Conservation (phyloP, 805 yeast species). For the Wickerhamiella australiensis region DNA sequence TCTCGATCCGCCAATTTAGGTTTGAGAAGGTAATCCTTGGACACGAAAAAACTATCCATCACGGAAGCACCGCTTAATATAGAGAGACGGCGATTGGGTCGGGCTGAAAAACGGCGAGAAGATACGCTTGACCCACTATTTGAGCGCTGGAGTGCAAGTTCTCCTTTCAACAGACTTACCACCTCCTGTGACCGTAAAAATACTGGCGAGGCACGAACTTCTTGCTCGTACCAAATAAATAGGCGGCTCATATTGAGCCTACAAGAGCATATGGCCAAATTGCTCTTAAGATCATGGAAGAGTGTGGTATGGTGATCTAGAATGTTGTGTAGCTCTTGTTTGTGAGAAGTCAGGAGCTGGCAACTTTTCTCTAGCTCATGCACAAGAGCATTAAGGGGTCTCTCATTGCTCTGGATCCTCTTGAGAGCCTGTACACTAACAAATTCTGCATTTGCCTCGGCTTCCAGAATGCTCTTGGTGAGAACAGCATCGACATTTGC, state of each 20-base stretch:
- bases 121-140: slow-evolving; percentile 20
- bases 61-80: slow-evolving; percentile 20
- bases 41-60: slow-evolving; percentile 25
- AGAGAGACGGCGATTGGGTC: slow-evolving; percentile 23
- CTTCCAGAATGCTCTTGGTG: slow-evolving; percentile 14
- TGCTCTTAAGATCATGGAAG: neutral
- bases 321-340: slow-evolving; percentile 1
- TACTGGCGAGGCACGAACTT: slow-evolving; percentile 16
- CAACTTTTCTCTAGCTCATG: slow-evolving; percentile 6
- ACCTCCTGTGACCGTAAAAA: slow-evolving; percentile 12
- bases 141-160: slow-evolving; percentile 16
- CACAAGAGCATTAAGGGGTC: slow-evolving; percentile 6
- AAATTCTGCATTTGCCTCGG: slow-evolving; percentile 17
- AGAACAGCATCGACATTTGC: neutral
- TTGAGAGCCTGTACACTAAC: neutral
- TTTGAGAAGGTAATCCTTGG: slow-evolving; percentile 22
- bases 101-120: slow-evolving; percentile 18
- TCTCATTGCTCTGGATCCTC: neutral
- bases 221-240: slow-evolving; percentile 22
- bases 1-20: slow-evolving; percentile 29
- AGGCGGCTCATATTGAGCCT: slow-evolving; percentile 6
- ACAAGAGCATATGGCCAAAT: neutral
- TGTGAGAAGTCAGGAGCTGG: slow-evolving; percentile 5
- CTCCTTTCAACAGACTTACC: slow-evolving; percentile 9
- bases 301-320: neutral